Percentiles rank a stretch among this genome's conserved stretches.
Conservation (phyloP, 164 flowering plant genomes). For the Aristolochia californica region DNA sequence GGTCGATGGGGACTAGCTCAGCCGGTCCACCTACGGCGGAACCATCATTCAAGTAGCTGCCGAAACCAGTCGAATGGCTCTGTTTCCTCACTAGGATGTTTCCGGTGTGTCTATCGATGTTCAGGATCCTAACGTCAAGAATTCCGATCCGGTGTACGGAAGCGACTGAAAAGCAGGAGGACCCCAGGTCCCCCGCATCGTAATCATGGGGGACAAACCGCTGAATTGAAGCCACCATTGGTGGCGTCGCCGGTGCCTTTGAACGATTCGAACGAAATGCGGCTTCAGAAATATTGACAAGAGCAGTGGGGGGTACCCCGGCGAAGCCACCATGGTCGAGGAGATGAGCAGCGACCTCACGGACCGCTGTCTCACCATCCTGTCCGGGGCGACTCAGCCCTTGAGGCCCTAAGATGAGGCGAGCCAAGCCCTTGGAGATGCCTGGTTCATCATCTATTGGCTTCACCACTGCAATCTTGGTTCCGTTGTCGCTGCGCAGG, state of each 20-base stretch:
- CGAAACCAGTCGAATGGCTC: background rate
- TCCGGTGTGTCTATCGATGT: conserved; percentile 72
- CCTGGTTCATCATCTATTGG: conserved; percentile 71
- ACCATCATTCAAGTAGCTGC: conserved; percentile 3
- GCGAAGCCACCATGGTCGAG: conserved; percentile 72
- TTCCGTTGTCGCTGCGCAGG: conserved; percentile 28
- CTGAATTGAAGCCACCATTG: conserved; percentile 13
- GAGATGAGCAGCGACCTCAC: conserved; percentile 82
- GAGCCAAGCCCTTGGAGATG: conserved; percentile 47
- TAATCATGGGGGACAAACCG: conserved; percentile 14
- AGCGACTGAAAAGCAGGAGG: conserved; percentile 10
- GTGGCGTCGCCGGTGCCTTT: conserved; percentile 1
- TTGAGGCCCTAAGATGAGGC: conserved; percentile 48
- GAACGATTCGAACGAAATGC: conserved; percentile 11
- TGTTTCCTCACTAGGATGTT: conserved; percentile 60
- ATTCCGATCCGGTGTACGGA: conserved; percentile 14
- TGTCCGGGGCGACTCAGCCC: conserved; percentile 52
- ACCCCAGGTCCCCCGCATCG: conserved; percentile 10
- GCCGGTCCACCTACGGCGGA: conserved; percentile 24
- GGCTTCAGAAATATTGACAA: conserved; percentile 48
- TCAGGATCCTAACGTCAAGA: conserved; percentile 6
- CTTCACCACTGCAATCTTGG: conserved; percentile 64
- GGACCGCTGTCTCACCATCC: conserved; percentile 66
- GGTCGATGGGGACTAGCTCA: conserved; percentile 85
- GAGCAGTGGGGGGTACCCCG: conserved; percentile 49